Evolutionary conservation across 1,284 basidiomycete genomes (phyloP), one percentile per base, ranked within the genome.

Genomic region (Trametes sp.): DNA sequence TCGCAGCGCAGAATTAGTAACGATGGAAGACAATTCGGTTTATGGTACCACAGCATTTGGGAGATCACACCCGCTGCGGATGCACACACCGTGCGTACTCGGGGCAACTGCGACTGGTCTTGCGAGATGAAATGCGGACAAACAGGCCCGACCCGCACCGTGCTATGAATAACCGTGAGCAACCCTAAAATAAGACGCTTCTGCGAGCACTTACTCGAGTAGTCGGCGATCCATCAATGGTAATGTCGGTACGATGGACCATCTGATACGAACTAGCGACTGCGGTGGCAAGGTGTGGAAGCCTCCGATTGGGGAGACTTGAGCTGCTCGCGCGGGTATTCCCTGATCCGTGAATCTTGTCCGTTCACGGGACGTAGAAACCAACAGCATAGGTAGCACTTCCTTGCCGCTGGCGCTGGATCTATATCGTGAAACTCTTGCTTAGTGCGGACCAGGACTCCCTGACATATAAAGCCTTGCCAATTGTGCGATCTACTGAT

Each of bases 121-220:
- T 23, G 5, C 26, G 28, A 23, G 24, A 31, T 49, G 4, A 6
- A 4, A n/a, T 29, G 28, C 48, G 48, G 48, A 49, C 19, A 21
- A 16, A 33, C 48, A n/a, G 28, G 28, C 23, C 48, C 48, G 48
- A 19, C 48, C 8, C 19, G n/a, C 29, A n/a, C 48, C 19, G 48
- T 26, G 35, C 62, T 64, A 64, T 64, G 55, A 49, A 60, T 60
- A 64, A 49, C 62, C 49, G 54, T 54, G 29, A 60, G 62, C 31
- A 56, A 33, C 31, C 16, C 58, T 54, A 60, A 10, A 42, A 24
- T 49, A 36, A 46, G 62, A 50, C 28, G 11, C 23, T 33, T 29
- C 38, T 35, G 50, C 45, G 52, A 31, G 5, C 13, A 19, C 42
- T 11, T 31, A 56, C 57, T 35, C 49, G 28, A 14, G 44, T 35